Evolutionary conservation across 495 filamentous ascomycete species (phyloP), one percentile per base, ranked within the genome.

Genomic region (Chlorociboria aeruginascens): DNA sequence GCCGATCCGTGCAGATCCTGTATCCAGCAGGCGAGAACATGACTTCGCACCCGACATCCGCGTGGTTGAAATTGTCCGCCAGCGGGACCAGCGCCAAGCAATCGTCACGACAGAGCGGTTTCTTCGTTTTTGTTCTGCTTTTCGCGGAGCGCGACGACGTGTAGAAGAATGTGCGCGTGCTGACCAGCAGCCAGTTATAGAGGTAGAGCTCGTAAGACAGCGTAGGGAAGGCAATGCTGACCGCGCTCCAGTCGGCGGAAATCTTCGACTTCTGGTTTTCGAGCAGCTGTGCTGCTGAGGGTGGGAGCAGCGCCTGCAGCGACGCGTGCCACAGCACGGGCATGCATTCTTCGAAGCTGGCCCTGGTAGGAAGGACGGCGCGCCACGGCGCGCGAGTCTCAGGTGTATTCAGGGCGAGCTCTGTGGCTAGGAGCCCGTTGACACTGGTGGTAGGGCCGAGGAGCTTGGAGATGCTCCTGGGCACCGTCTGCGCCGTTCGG

Each of bases 1-100:
- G 25, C 6, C 14, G 13, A 6, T 37, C 16, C 0, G 59, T 43
- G 14, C 34, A 50, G 31, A 59, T 46, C 20, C 16, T 28, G 35
- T 51, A 61, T 35, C 44, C 48, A 0, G 30, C 3, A n/a, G 33
- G n/a, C 28, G 43, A 45, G 40, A 47, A 59, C 12, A 46, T 10
- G 2, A 60, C 60, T 6, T 32, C 17, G 43, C 58, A 63, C 38
- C 63, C 56, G 1, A 39, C 33, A 13, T 20, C 45, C 33, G 77
- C 69, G 1, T 87, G 83, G 57, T 87, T 86, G 60, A 86, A 83
- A 52, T 79, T 79, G 63, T 87, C 83, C 11, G 79, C 70, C 57
- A 85, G 81, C 0, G 83, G 83, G 58, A 74, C 67, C 56, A 86
- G 61, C 3, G 77, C 83, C 48, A 56, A 39, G 36, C 77, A 72